Conservation (phyloP, 2,329 filamentous ascomycete genomes). For the Pseudogymnoascus sp. region DNA sequence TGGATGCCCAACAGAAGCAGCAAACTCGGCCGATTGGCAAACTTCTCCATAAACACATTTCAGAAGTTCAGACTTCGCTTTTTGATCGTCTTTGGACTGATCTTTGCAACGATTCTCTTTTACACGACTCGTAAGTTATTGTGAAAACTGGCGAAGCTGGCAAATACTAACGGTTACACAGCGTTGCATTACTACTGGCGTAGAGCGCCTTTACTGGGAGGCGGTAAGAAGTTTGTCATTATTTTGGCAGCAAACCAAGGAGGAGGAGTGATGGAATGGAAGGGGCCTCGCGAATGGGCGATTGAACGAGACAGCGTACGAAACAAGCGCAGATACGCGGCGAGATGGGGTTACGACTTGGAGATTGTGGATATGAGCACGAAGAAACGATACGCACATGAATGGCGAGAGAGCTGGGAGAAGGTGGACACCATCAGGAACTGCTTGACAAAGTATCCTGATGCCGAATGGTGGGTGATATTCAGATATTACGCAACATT, state of each 20-base stretch:
- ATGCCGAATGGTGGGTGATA: constrained; percentile 78
- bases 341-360: constrained; percentile 86
- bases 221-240: constrained; percentile 85
- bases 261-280: constrained; percentile 98
- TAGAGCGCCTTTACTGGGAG: constrained; percentile 63
- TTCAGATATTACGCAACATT: neutral
- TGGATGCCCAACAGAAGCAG: constrained; percentile 42
- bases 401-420: constrained; percentile 99
- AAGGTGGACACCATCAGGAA: constrained; percentile 92
- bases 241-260: constrained; percentile 90
- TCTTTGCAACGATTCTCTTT: constrained; percentile 56
- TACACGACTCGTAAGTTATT: constrained; percentile 62
- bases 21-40: constrained; percentile 39
- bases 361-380: constrained; percentile 98
- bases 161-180: constrained; percentile 17
- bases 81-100: constrained; percentile 47
- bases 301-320: constrained; percentile 92
- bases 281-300: constrained; percentile 93
- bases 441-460: constrained; percentile 83
- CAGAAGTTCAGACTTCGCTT: constrained; percentile 58
- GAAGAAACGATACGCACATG: constrained; percentile 96
- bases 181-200: constrained; percentile 52
- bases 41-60: constrained; percentile 42
- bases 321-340: constrained; percentile 86
- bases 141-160: neutral